A percentile compares a stretch with the other conserved stretches of the same genome.
Evolutionary conservation across 345 rosid genomes (phyloP).

Genomic region (Syzygium jambos): DNA sequence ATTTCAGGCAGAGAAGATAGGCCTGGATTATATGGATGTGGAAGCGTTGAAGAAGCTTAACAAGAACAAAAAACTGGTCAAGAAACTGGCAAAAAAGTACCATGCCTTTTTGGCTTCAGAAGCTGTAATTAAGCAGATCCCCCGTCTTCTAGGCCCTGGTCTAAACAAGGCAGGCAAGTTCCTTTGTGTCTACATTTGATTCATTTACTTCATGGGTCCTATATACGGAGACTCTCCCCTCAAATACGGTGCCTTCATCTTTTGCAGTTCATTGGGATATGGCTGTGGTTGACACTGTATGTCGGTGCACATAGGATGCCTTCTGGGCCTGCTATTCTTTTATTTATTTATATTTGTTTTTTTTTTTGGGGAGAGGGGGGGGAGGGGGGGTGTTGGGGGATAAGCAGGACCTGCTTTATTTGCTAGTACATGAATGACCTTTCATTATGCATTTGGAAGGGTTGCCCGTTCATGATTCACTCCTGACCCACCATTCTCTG

Average conservation of each 20-base stretch:
- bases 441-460: not conserved
- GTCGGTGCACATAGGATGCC: not conserved
- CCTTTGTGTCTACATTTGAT: not conserved
- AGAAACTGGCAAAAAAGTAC: slow-evolving; percentile 69
- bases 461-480: not conserved
- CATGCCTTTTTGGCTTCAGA: slow-evolving; percentile 80
- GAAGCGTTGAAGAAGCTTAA: slow-evolving; percentile 67
- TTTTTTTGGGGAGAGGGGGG: too few relatives aligned
- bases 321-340: not conserved
- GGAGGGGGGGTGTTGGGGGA: not conserved
- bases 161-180: slow-evolving; percentile 81
- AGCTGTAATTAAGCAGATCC: slow-evolving; percentile 74
- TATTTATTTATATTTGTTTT: too few relatives aligned
- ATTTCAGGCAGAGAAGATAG: slow-evolving; percentile 63
- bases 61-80: slow-evolving; percentile 77
- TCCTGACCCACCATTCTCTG: not conserved
- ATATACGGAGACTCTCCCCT: not conserved
- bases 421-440: not conserved
- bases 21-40: slow-evolving; percentile 63
- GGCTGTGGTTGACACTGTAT: not conserved
- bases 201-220: not conserved
- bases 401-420: not conserved
- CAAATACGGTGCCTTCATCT: not conserved
- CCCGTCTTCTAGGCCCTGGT: slow-evolving; percentile 77
- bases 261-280: not conserved